Evolutionary conservation across 2,329 filamentous ascomycete species (phyloP).

Genomic region (Pezicula rhizophila): DNA sequence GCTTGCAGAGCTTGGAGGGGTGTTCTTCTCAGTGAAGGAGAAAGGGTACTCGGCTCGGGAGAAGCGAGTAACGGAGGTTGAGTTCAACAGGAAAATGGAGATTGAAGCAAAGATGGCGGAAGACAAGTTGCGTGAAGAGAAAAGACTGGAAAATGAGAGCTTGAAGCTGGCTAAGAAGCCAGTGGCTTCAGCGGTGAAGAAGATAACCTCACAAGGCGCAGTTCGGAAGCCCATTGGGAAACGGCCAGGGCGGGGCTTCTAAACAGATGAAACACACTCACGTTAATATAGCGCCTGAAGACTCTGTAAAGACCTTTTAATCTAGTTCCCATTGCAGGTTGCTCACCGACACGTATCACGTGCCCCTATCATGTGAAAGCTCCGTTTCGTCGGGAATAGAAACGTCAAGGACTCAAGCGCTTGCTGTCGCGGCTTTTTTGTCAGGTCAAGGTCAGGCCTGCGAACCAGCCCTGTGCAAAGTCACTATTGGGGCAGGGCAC

Average conservation of each 20-base stretch:
- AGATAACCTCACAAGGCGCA: slow-evolving; percentile 54
- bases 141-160: slow-evolving; percentile 44
- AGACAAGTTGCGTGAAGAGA: slow-evolving; percentile 66
- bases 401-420: no score
- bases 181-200: slow-evolving; percentile 38
- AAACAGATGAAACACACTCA: not conserved
- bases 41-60: slow-evolving; percentile 89
- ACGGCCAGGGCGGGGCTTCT: slow-evolving; percentile 45
- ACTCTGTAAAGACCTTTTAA: not conserved
- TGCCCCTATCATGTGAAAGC: no score
- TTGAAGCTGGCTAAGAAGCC: slow-evolving; percentile 40
- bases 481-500: no score
- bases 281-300: not conserved
- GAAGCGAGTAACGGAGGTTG: slow-evolving; percentile 79
- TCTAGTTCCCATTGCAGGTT: no score
- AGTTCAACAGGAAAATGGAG: slow-evolving; percentile 90
- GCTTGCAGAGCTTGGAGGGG: slow-evolving; percentile 91
- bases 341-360: no score
- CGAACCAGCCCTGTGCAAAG: no score
- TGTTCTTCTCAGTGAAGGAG: slow-evolving; percentile 96
- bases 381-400: no score
- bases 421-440: no score
- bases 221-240: slow-evolving; percentile 56
- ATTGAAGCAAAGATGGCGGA: slow-evolving; percentile 89
- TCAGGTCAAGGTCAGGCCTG: no score